Conservation (phyloP, 441 rosid genomes). For the Croton setiger region DNA sequence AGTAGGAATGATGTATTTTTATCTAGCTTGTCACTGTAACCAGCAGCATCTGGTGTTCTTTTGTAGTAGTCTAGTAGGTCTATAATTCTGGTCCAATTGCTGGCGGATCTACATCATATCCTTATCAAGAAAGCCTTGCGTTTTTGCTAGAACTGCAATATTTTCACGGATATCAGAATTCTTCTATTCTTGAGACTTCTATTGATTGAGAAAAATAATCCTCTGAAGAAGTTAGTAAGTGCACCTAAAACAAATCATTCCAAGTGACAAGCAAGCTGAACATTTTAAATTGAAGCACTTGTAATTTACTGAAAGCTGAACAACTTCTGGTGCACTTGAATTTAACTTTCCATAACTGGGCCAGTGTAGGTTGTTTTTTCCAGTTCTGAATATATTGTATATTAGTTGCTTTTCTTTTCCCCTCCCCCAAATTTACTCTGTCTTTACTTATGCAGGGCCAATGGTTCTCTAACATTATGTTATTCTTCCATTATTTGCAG, state of each 20-base stretch:
- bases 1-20: too few relatives aligned
- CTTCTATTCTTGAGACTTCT: neutral
- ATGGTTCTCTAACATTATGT: conserved; percentile 8
- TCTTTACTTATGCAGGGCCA: neutral
- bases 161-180: too few relatives aligned
- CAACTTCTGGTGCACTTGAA: neutral
- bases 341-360: neutral
- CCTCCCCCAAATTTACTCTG: neutral
- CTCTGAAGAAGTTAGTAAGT: neutral
- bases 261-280: neutral
- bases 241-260: neutral
- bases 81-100: too few relatives aligned
- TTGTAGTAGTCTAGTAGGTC: too few relatives aligned
- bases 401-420: too few relatives aligned
- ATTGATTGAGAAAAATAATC: neutral
- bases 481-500: conserved; percentile 33
- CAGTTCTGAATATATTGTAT: neutral
- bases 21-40: neutral
- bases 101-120: too few relatives aligned
- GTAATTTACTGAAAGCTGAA: neutral
- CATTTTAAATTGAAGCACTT: neutral
- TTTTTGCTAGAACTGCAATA: too few relatives aligned
- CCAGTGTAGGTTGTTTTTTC: neutral
- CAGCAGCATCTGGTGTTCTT: neutral
- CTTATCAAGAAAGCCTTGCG: too few relatives aligned